Evolutionary conservation across 2,329 filamentous ascomycete species (phyloP).

Genomic region (Colletotrichum spaethianum): DNA sequence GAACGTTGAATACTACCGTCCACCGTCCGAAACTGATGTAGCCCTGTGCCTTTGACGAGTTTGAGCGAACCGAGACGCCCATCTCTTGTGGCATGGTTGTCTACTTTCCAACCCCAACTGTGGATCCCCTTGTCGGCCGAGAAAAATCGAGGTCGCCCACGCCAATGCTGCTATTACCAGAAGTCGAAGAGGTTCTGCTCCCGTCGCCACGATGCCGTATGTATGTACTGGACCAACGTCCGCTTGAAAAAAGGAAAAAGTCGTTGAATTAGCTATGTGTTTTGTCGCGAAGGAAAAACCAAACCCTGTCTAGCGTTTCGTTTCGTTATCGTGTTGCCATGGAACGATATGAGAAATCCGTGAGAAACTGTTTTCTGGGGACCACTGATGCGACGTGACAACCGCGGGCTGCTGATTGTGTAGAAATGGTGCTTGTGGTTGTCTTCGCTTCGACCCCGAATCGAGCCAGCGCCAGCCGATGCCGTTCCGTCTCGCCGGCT

Average conservation of each 20-base stretch:
- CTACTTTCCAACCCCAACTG: slow-evolving; percentile 33
- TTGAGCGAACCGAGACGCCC: slow-evolving; percentile 15
- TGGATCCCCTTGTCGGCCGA: slow-evolving; percentile 4
- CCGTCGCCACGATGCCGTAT: slow-evolving; percentile 40
- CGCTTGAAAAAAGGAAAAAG: slow-evolving; percentile 36
- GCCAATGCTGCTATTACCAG: slow-evolving; percentile 43
- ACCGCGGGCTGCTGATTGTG: neutral
- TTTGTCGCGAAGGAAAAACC: slow-evolving; percentile 36
- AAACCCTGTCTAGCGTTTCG: slow-evolving; percentile 37
- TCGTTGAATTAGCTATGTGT: slow-evolving; percentile 43
- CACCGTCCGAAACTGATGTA: slow-evolving; percentile 6
- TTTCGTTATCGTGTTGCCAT: slow-evolving; percentile 41
- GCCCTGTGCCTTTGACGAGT: neutral
- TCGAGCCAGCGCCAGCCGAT: slow-evolving; percentile 10
- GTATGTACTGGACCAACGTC: slow-evolving; percentile 42
- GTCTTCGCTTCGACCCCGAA: slow-evolving; percentile 25
- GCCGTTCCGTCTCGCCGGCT: slow-evolving; percentile 39
- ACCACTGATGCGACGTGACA: neutral
- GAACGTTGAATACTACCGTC: slow-evolving; percentile 9
- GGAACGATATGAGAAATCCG: slow-evolving; percentile 18
- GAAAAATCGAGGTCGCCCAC: slow-evolving; percentile 17
- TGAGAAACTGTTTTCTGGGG: neutral
- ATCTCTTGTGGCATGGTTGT: neutral
- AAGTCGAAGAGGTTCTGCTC: slow-evolving; percentile 39
- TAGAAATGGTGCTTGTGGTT: neutral